phyloP scores from a whole-genome alignment of 2,329 filamentous ascomycete species.

The Grosmannia huntii region DNA sequence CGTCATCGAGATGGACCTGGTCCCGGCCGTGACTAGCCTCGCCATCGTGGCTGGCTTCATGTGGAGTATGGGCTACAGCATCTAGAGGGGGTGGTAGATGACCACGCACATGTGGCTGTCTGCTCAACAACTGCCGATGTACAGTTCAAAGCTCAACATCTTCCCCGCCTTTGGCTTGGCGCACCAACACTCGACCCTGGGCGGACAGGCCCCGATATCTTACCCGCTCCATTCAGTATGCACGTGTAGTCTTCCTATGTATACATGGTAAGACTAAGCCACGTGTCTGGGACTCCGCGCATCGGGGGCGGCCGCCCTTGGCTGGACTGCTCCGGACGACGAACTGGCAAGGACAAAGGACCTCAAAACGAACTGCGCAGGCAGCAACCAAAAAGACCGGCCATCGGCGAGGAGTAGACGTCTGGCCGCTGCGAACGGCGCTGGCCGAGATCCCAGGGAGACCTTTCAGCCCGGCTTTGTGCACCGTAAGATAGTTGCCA shows the following conservation, averaged over 20 bases:
- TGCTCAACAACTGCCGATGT: constrained; percentile 1
- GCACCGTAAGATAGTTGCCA: too few species aligned
- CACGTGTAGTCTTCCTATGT: constrained; percentile 4
- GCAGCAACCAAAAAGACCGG: constrained; percentile 13
- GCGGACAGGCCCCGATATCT: too few species aligned
- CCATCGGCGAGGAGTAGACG: constrained; percentile 25
- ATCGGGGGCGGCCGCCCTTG: constrained; percentile 14
- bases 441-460: constrained; percentile 16
- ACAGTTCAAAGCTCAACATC: constrained; percentile 25
- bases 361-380: constrained; percentile 24
- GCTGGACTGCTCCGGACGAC: too few species aligned
- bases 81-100: neutral
- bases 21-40: constrained; percentile 47
- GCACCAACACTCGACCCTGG: constrained; percentile 31
- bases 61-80: constrained; percentile 34
- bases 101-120: neutral
- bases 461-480: too few species aligned
- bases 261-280: constrained; percentile 13
- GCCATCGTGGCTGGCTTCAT: constrained; percentile 30
- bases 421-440: constrained; percentile 25
- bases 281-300: constrained; percentile 16
- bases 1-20: constrained; percentile 70
- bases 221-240: neutral
- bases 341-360: neutral
- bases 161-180: constrained; percentile 42